A percentile compares a stretch with the other conserved stretches of the same genome.
Conservation (phyloP, 2,329 filamentous ascomycete genomes). For the Aureobasidium uvarum region DNA sequence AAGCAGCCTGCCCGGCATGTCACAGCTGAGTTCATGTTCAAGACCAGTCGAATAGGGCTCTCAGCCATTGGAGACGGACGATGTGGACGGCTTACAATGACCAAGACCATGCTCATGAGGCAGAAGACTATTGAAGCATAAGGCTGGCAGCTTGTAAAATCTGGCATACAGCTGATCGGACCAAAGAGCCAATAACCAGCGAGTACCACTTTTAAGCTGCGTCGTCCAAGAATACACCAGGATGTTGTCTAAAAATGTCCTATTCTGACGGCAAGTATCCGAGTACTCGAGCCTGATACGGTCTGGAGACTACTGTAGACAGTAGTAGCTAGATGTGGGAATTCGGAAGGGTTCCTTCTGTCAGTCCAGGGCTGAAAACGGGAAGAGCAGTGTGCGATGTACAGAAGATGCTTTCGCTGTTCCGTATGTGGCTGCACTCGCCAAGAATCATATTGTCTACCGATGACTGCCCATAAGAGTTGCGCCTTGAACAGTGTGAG, state of each 20-base stretch:
- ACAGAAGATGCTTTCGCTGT: not conserved
- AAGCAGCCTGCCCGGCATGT: not conserved
- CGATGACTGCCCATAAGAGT: too few relatives aligned
- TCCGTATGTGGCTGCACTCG: constrained; percentile 11
- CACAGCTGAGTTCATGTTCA: not conserved
- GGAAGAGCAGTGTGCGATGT: not conserved
- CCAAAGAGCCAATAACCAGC: not conserved
- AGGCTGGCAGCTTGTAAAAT: not conserved
- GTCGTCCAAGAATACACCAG: not conserved
- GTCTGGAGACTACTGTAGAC: not conserved
- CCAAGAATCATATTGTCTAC: not conserved
- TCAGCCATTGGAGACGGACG: not conserved
- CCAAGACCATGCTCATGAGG: not conserved
- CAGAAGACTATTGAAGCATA: constrained; percentile 22
- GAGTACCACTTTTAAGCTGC: not conserved
- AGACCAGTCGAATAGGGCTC: not conserved
- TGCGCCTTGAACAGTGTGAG: too few relatives aligned
- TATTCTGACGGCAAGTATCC: not conserved
- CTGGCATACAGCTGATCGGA: not conserved
- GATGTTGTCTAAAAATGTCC: not conserved
- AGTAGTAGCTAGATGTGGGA: not conserved
- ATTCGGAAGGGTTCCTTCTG: not conserved
- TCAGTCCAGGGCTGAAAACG: not conserved
- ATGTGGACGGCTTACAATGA: not conserved
- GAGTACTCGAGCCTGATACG: not conserved